Evolutionary conservation across 345 rosid genomes (phyloP).

Genomic region (Ceriops decandra): DNA sequence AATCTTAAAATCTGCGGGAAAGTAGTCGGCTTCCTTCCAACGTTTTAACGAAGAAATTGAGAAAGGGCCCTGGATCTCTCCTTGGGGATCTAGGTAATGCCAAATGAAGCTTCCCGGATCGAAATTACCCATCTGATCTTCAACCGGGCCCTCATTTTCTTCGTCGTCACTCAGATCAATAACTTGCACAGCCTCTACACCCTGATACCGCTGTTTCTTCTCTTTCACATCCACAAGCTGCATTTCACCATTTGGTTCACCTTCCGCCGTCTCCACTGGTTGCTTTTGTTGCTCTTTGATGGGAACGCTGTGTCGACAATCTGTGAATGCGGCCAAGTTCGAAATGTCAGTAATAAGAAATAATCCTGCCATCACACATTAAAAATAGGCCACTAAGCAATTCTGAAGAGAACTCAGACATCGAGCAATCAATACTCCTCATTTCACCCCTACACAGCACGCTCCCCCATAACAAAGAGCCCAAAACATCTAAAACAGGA

Average conservation of each 20-base stretch:
- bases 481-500: no score
- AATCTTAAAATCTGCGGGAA: slow-evolving; percentile 54
- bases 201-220: neutral
- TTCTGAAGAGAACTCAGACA: no score
- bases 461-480: no score
- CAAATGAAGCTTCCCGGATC: slow-evolving; percentile 37
- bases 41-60: slow-evolving; percentile 45
- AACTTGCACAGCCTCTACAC: slow-evolving; percentile 23
- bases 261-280: neutral
- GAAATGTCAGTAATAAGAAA: slow-evolving; percentile 1
- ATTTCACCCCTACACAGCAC: no score
- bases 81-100: slow-evolving; percentile 66
- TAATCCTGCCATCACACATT: no score
- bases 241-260: neutral
- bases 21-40: slow-evolving; percentile 53
- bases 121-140: neutral
- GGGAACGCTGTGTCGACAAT: slow-evolving; percentile 2
- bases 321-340: slow-evolving; percentile 26
- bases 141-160: slow-evolving; percentile 28
- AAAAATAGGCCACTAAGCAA: no score
- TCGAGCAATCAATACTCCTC: no score
- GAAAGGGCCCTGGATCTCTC: slow-evolving; percentile 64
- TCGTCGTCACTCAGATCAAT: slow-evolving; percentile 59
- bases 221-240: neutral
- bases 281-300: neutral